phyloP scores from a whole-genome alignment of 805 yeast genomes.

The Zygotorulaspora sp. region DNA sequence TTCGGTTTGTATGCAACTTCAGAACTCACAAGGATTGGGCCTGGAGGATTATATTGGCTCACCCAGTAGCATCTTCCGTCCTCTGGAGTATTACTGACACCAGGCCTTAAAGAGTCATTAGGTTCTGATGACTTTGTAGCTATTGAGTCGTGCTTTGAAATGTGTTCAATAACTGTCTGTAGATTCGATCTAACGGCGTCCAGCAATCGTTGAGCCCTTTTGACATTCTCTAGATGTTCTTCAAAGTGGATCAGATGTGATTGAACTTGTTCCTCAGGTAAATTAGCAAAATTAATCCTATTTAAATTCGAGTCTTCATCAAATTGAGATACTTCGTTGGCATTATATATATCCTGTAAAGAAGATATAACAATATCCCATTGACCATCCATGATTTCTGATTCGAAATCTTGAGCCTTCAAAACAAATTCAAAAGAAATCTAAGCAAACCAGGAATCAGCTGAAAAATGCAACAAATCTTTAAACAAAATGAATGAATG shows the following conservation, averaged over 20 bases:
- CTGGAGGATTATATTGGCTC: constrained; percentile 56
- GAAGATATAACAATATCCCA: constrained; percentile 69
- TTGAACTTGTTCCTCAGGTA: constrained; percentile 40
- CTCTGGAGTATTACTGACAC: constrained; percentile 18
- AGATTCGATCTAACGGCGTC: constrained; percentile 45
- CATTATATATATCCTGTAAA: constrained; percentile 61
- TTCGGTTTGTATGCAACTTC: constrained; percentile 84
- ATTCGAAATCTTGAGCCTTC: too few species aligned
- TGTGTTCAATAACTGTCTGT: constrained; percentile 38
- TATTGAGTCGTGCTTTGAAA: constrained; percentile 10
- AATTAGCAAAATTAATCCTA: constrained; percentile 31
- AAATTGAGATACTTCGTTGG: constrained; percentile 51
- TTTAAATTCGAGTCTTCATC: constrained; percentile 38
- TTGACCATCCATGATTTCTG: constrained; percentile 48
- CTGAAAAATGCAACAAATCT: too few species aligned
- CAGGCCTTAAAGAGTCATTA: constrained; percentile 3
- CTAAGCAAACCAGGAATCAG: too few species aligned
- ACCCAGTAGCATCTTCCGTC: constrained; percentile 45
- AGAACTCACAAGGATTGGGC: constrained; percentile 57
- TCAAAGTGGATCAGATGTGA: constrained; percentile 39
- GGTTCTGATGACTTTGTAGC: constrained; percentile 1
- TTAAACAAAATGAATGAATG: too few species aligned
- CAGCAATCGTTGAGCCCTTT: constrained; percentile 44
- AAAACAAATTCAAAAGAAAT: too few species aligned
- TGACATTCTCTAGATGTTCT: constrained; percentile 55